Conservation (phyloP, 2,329 filamentous ascomycete species). For the Colletotrichum lindemuthianum region DNA sequence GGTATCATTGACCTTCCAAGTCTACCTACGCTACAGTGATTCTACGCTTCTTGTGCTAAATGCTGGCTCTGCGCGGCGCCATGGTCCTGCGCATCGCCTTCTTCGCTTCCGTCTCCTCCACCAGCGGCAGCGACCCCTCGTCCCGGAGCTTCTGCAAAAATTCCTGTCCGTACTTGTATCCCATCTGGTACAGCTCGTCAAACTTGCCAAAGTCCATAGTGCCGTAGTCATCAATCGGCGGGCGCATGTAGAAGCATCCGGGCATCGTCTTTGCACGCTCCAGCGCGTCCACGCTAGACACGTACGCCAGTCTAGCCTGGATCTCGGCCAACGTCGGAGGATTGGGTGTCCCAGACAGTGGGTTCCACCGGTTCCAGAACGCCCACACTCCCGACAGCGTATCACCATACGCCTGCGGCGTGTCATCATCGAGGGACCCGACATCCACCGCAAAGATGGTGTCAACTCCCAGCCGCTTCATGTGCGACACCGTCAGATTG, state of each 20-base stretch:
- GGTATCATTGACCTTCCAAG: slow-evolving; percentile 18
- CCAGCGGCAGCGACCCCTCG: slow-evolving; percentile 77
- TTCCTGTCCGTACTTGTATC: slow-evolving; percentile 85
- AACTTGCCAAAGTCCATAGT: slow-evolving; percentile 98
- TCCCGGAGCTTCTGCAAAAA: slow-evolving; percentile 81
- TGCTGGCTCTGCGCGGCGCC: slow-evolving; percentile 82
- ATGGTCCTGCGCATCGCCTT: slow-evolving; percentile 80
- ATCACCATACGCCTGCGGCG: slow-evolving; percentile 92
- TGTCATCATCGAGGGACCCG: slow-evolving; percentile 89
- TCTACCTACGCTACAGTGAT: neutral
- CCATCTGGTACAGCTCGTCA: slow-evolving; percentile 93
- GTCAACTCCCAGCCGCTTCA: slow-evolving; percentile 93
- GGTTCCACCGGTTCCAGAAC: slow-evolving; percentile 95
- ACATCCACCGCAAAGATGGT: slow-evolving; percentile 97
- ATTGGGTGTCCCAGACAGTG: slow-evolving; percentile 87
- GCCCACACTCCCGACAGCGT: slow-evolving; percentile 96
- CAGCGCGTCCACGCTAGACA: slow-evolving; percentile 92
- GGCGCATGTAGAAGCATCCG: slow-evolving; percentile 95
- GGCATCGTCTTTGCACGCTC: slow-evolving; percentile 91
- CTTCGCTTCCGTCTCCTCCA: slow-evolving; percentile 80
- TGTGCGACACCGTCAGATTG: slow-evolving; percentile 95
- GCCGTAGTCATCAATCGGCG: slow-evolving; percentile 91
- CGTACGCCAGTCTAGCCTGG: slow-evolving; percentile 92
- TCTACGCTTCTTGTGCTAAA: slow-evolving; percentile 54
- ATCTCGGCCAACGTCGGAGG: slow-evolving; percentile 96